phyloP scores from a whole-genome alignment of 2,329 filamentous ascomycete genomes.

The Alternaria longipes region DNA sequence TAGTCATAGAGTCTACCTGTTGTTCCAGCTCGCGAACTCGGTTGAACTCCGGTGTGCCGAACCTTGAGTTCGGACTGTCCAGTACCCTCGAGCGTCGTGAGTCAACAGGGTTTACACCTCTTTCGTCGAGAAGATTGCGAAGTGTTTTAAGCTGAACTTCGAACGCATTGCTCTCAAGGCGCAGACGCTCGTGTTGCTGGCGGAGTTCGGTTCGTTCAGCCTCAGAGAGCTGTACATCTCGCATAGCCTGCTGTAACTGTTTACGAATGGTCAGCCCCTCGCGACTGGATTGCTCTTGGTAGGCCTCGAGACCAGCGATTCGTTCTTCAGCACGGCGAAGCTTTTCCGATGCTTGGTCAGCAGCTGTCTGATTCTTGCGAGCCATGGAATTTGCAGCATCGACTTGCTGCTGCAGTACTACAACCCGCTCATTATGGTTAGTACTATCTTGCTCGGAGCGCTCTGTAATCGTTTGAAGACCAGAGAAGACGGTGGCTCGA shows the following conservation, averaged over 20 bases:
- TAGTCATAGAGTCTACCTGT: constrained; percentile 78
- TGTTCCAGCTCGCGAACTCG: constrained; percentile 87
- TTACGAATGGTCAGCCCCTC: constrained; percentile 90
- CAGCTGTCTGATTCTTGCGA: constrained; percentile 87
- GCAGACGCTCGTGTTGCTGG: constrained; percentile 82
- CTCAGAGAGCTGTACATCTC: constrained; percentile 83
- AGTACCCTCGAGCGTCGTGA: constrained; percentile 75
- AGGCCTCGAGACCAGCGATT: constrained; percentile 94
- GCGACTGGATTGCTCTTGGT: constrained; percentile 95
- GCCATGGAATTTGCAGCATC: constrained; percentile 80
- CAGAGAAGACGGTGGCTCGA: constrained; percentile 80
- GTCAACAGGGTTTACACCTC: constrained; percentile 81
- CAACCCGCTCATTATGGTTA: constrained; percentile 69
- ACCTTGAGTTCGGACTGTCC: constrained; percentile 76
- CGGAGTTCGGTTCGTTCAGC: constrained; percentile 83
- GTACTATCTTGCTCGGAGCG: constrained; percentile 62
- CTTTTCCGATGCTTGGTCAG: constrained; percentile 86
- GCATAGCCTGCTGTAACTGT: constrained; percentile 84
- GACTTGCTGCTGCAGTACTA: constrained; percentile 81
- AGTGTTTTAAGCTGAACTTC: constrained; percentile 91
- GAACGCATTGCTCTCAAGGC: constrained; percentile 93
- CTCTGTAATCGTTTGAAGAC: constrained; percentile 76
- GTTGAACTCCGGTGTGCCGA: constrained; percentile 79
- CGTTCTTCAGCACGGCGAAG: constrained; percentile 92
- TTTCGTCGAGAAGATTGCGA: constrained; percentile 89